Percentiles rank a stretch among this genome's conserved stretches.
phyloP scores from a whole-genome alignment of 2,329 filamentous ascomycete species.

The Aschersonia sp. region DNA sequence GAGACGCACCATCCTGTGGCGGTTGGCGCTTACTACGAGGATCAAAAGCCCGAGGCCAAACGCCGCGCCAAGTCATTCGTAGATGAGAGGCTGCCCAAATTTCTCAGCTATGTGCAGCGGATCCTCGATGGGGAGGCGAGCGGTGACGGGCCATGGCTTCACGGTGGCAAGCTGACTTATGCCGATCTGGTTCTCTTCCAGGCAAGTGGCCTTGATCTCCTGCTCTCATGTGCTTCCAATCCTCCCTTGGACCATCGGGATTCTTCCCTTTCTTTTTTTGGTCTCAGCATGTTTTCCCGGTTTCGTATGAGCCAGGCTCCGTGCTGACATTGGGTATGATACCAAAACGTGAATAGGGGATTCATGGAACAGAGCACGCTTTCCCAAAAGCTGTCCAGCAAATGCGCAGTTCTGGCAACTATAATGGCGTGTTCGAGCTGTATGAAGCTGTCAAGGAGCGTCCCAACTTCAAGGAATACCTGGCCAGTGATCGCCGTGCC shows the following conservation, averaged over 20 bases:
- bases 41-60: slow-evolving; percentile 56
- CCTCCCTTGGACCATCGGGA: too few species aligned
- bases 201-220: slow-evolving; percentile 20
- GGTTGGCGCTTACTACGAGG: slow-evolving; percentile 49
- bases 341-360: slow-evolving; percentile 16
- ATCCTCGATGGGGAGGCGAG: slow-evolving; percentile 41
- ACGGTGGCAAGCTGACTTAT: slow-evolving; percentile 50
- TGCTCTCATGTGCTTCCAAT: too few species aligned
- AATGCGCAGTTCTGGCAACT: slow-evolving; percentile 40
- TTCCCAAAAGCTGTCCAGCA: slow-evolving; percentile 53
- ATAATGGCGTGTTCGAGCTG: slow-evolving; percentile 46
- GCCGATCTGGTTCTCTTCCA: slow-evolving; percentile 65
- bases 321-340: background rate
- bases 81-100: slow-evolving; percentile 53
- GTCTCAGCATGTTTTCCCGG: background rate
- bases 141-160: slow-evolving; percentile 47
- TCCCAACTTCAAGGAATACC: slow-evolving; percentile 52
- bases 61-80: slow-evolving; percentile 43
- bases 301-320: background rate
- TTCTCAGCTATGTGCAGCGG: slow-evolving; percentile 54
- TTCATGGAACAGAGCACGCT: slow-evolving; percentile 48
- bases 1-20: slow-evolving; percentile 63
- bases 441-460: slow-evolving; percentile 48
- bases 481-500: slow-evolving; percentile 48
- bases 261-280: background rate